These are phyloP conservation scores for Kazachstania psychrophila DNA, from an alignment of 805 yeast genomes.

Conservation along the genomic window DNA sequence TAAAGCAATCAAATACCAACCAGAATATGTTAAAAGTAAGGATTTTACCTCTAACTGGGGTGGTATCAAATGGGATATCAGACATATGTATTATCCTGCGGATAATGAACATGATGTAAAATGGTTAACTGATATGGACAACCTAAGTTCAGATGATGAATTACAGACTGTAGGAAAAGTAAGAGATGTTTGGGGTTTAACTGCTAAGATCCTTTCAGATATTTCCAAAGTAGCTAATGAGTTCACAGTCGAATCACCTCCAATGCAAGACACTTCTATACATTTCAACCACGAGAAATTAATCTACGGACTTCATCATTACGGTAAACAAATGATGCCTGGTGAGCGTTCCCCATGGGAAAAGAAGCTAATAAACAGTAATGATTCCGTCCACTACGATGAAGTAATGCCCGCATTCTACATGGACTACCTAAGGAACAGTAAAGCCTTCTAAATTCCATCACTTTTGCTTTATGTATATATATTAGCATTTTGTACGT, in stretches of 20 bases:
- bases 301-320: conserved; percentile 45
- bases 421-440: conserved; percentile 7
- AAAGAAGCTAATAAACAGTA: conserved; percentile 38
- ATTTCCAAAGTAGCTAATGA: conserved; percentile 47
- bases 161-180: conserved; percentile 31
- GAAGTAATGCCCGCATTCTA: conserved; percentile 29
- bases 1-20: conserved; percentile 7
- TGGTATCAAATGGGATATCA: conserved; percentile 55
- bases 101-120: conserved; percentile 43
- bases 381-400: conserved; percentile 19
- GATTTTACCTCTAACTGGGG: conserved; percentile 51
- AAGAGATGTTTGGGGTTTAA: conserved; percentile 75
- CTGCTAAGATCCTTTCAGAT: conserved; percentile 72
- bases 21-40: conserved; percentile 29
- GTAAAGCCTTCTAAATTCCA: too few relatives aligned
- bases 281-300: conserved; percentile 46
- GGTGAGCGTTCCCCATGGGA: conserved; percentile 47
- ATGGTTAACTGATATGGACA: conserved; percentile 56
- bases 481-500: too few relatives aligned
- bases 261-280: neutral
- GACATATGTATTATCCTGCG: conserved; percentile 54
- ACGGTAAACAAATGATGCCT: conserved; percentile 45
- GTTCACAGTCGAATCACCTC: conserved; percentile 31
- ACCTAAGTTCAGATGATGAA: conserved; percentile 51
- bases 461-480: too few relatives aligned